Percentiles rank a stretch among this genome's conserved stretches.
These are phyloP conservation scores for Hyphopichia pseudoburtonii DNA, from an alignment of 1,139 yeast genomes.

Conservation along the genomic window DNA sequence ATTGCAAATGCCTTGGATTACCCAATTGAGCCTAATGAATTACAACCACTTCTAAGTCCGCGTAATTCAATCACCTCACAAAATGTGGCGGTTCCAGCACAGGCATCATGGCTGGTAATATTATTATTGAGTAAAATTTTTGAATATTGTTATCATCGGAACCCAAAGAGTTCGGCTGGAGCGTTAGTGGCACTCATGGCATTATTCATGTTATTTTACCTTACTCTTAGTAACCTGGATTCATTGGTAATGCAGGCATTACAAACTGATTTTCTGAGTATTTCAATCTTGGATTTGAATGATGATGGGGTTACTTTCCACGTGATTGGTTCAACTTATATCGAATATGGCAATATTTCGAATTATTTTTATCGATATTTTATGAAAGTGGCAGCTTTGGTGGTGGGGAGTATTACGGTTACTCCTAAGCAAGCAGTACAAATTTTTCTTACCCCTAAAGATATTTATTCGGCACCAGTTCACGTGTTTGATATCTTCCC, in stretches of 20 bases:
- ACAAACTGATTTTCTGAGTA: constrained; percentile 17
- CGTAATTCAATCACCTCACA: constrained; percentile 2
- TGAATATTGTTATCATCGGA: constrained; percentile 4
- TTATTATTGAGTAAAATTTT: constrained; percentile 1
- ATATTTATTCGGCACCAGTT: constrained; percentile 13
- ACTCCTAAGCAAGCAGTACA: constrained; percentile 22
- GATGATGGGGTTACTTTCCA: constrained; percentile 25
- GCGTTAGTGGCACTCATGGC: constrained; percentile 14
- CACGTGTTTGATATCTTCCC: constrained; percentile 27
- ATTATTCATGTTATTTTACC: constrained; percentile 15
- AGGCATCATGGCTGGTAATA: constrained; percentile 4
- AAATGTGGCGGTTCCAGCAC: constrained; percentile 5
- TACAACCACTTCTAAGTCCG: constrained; percentile 4
- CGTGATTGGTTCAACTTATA: constrained; percentile 21
- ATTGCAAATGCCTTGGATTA: neutral
- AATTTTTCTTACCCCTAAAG: constrained; percentile 21
- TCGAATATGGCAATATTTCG: constrained; percentile 25
- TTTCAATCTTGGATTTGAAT: constrained; percentile 20
- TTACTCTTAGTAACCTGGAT: constrained; percentile 16
- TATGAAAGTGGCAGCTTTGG: constrained; percentile 18
- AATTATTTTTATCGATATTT: constrained; percentile 20
- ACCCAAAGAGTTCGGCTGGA: neutral
- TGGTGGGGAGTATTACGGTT: constrained; percentile 25
- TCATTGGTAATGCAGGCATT: constrained; percentile 16
- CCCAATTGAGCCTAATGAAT: constrained; percentile 4